Percentiles rank a stretch among this genome's conserved stretches.
phyloP scores from a whole-genome alignment of 2,329 filamentous ascomycete species.

The Trichoderma asperellum region DNA sequence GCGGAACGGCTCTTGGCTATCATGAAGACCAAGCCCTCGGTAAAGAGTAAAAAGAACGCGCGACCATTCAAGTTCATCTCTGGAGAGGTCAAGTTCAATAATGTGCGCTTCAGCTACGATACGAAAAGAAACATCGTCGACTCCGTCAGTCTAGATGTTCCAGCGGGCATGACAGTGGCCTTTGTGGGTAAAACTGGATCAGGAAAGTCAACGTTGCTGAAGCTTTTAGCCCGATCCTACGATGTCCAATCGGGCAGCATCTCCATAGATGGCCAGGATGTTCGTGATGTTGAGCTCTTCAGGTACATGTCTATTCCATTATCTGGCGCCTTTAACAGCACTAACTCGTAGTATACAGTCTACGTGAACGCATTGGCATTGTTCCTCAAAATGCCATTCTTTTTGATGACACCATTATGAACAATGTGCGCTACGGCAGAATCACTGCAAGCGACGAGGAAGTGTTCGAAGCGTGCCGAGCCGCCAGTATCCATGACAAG shows the following conservation, averaged over 20 bases:
- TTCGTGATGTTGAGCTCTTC: conserved; percentile 57
- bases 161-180: conserved; percentile 59
- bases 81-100: conserved; percentile 58
- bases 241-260: conserved; percentile 59
- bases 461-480: conserved; percentile 57
- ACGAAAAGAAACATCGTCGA: conserved; percentile 62
- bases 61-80: conserved; percentile 54
- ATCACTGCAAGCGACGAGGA: conserved; percentile 59
- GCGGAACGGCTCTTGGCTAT: conserved; percentile 62
- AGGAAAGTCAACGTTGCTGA: conserved; percentile 62
- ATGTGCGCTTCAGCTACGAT: conserved; percentile 63
- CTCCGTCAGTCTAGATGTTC: conserved; percentile 54
- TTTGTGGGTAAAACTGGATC: conserved; percentile 65
- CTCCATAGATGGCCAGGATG: conserved; percentile 59
- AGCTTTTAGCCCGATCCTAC: conserved; percentile 63
- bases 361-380: conserved; percentile 59
- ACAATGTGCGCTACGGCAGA: conserved; percentile 62
- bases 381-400: conserved; percentile 61
- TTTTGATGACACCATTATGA: conserved; percentile 63
- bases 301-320: conserved; percentile 41
- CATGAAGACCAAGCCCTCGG: conserved; percentile 60
- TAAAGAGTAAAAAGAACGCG: conserved; percentile 57
- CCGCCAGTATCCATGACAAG: conserved; percentile 62
- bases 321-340: no score
- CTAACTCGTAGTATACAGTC: conserved; percentile 41